Base-by-base conservation (phyloP, 2,329 filamentous ascomycete genomes). In the Fusarium globosum region DNA sequence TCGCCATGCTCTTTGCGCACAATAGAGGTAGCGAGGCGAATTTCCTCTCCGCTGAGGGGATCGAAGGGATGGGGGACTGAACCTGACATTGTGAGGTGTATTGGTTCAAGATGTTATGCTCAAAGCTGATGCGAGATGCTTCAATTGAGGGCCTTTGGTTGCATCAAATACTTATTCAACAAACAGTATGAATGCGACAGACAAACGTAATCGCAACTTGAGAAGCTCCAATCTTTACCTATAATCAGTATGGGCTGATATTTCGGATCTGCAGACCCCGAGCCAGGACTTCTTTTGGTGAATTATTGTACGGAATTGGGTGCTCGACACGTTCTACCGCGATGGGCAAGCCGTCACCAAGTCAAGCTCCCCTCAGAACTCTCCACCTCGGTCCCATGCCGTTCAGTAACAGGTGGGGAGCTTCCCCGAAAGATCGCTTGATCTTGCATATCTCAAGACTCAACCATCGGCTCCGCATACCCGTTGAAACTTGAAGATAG, bases 1-100 rank as follows among this genome's bases (percentile, higher is more conserved):
- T 90, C 86, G 80, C 69, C 33, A 4, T 97, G 87, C 66, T 92
- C 87, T 76, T 91, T 89, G 69, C 90, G 91, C 72, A 97, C 87
- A 45, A 93, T 84, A 3, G 87, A 83, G 48, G 94, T 85, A 4
- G 88, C 83, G 3, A 56, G 95, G 91, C 12, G 91, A n/a, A 88
- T 83, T 76, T 93, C 91, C 76, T 97, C 97, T 82, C 97, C 95
- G 4, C 71, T 58, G 57, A 79, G 77, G 41, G 78, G 78, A 42
- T 79, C 78, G 58, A 79, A 79, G 18, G 78, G 78, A 23, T 79
- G 78, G n/a, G 38, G 38, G 21, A 56, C 26, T 35, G 53, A 15
- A n/a, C 38, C 16, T 33, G 38, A 33, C 53, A 56, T 56, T 20
- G 13, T 9, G 10, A 20, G 3, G 35, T 18, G 14, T 15, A 14